A percentile compares a stretch with the other conserved stretches of the same genome.
Evolutionary conservation across 352 stramenopile species (phyloP).

Genomic region (Phytophthora pseudosyringae): DNA sequence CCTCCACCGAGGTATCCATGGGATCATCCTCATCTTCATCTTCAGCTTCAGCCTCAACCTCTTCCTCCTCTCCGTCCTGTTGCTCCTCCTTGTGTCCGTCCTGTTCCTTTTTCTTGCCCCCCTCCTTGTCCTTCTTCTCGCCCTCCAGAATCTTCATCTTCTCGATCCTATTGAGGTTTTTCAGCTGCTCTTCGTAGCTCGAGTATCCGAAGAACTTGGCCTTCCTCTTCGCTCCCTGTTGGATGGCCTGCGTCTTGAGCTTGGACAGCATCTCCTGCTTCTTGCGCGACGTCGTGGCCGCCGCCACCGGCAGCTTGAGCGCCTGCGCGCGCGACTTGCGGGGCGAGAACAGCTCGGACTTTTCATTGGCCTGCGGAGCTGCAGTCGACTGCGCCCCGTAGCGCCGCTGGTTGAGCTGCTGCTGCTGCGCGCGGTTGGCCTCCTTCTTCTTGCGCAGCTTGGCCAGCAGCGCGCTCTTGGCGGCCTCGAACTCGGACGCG

Average conservation of each 20-base stretch:
- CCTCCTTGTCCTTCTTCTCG: constrained; percentile 47
- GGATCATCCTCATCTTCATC: constrained; percentile 10
- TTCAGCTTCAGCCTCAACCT: background rate
- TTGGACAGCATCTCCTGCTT: constrained; percentile 68
- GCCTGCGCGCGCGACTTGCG: constrained; percentile 40
- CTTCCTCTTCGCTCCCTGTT: constrained; percentile 65
- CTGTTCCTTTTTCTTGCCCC: constrained; percentile 15
- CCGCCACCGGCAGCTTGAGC: constrained; percentile 64
- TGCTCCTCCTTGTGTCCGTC: constrained; percentile 1
- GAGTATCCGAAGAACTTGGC: constrained; percentile 82
- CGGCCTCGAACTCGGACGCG: constrained; percentile 58
- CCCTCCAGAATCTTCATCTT: constrained; percentile 62
- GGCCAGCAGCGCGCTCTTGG: constrained; percentile 61
- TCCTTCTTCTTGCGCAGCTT: constrained; percentile 78
- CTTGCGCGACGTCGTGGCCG: constrained; percentile 48
- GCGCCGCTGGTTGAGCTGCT: constrained; percentile 52
- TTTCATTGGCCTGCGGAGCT: background rate
- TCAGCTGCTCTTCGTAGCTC: constrained; percentile 75
- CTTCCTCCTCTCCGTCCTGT: constrained; percentile 9
- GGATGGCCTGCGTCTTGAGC: constrained; percentile 63
- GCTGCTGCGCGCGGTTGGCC: constrained; percentile 49
- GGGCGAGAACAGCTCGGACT: constrained; percentile 34
- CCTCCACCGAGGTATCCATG: background rate
- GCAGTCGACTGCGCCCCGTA: constrained; percentile 32
- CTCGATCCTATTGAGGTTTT: constrained; percentile 71